Evolutionary conservation across 2,329 filamentous ascomycete genomes (phyloP), one percentile per base, ranked within the genome.

Genomic region (Ambrosiella xylebori): DNA sequence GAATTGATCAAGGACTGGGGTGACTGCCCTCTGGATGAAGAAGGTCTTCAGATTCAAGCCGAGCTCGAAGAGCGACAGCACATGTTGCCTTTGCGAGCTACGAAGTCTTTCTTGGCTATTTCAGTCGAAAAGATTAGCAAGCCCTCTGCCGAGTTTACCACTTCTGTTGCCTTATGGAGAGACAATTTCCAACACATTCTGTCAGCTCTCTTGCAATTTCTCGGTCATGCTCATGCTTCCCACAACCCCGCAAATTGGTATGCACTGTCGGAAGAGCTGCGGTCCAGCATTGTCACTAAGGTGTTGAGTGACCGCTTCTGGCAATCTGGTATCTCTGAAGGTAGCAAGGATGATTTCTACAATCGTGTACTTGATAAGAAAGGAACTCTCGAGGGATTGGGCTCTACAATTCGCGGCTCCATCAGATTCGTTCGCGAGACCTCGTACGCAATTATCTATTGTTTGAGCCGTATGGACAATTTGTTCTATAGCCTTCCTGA

Each of bases 291-390:
- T 56, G 86, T 97, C 44, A 79, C 82, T 49, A 80, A 87, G 19
- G 88, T 97, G 17, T 73, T 98, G 19, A 95, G 89, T 12, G 93
- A 98, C 69, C 80, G 93, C 27, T 98, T 98, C 68, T 98, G 93
- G 93, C 93, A 98, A 73, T 88, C 90, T 6, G 93, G 93, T 8
- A 98, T 98, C 55, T 97, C 93, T 0, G 86, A 85, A 61, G 93
- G 95, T 35, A 97, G 88, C 64, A 89, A 93, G 68, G 93, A 97
- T 62, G 91, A 97, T 60, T 98, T 98, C 68, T 97, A 96, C 69
- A 86, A 88, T 38, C 81, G 88, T 45, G 91, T 98, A 1, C 82
- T 88, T 58, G 86, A 88, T 38, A 95, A 93, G 58, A 95, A 89
- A 69, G 80, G 79, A 45, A 95, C 89, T 0, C 80, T 95, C 59